phyloP scores from a whole-genome alignment of 73 alveolate genomes.

The Symbiodinium pilosum region DNA sequence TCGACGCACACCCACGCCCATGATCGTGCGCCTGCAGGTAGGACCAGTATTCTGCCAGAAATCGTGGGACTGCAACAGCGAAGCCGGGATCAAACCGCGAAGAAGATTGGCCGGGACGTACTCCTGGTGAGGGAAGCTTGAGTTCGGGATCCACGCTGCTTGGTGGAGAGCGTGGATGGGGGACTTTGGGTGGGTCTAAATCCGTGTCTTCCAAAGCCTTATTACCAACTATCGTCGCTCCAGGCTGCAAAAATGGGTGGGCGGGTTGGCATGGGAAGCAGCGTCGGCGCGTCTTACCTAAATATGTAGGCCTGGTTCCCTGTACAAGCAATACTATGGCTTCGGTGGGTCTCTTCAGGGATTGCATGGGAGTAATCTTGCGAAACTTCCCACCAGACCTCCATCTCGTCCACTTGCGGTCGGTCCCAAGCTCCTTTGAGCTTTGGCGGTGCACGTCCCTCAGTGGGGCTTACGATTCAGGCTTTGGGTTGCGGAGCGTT shows the following conservation, averaged over 20 bases:
- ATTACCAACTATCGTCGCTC: too few species aligned
- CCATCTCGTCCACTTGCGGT: slow-evolving; percentile 40
- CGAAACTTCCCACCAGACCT: slow-evolving; percentile 2
- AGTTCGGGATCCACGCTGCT: not conserved
- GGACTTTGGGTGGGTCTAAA: too few species aligned
- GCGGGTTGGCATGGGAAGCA: too few species aligned
- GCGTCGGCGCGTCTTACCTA: too few species aligned
- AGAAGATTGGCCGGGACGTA: slow-evolving; percentile 48
- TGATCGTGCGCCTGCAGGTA: slow-evolving; percentile 82
- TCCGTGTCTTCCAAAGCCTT: too few species aligned
- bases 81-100: slow-evolving; percentile 84
- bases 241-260: too few species aligned
- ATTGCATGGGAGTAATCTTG: too few species aligned
- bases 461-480: not conserved
- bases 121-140: slow-evolving; percentile 9
- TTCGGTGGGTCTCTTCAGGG: too few species aligned
- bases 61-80: slow-evolving; percentile 36
- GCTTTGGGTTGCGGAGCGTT: not conserved
- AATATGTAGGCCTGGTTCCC: too few species aligned
- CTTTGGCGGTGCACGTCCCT: slow-evolving; percentile 56
- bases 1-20: too few species aligned
- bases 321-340: too few species aligned
- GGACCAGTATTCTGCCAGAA: slow-evolving; percentile 89
- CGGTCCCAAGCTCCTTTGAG: slow-evolving; percentile 89
- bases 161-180: too few species aligned